Evolutionary conservation across 2,329 filamentous ascomycete species (phyloP), one percentile per base, ranked within the genome.

Genomic region (Myotisia sp.): DNA sequence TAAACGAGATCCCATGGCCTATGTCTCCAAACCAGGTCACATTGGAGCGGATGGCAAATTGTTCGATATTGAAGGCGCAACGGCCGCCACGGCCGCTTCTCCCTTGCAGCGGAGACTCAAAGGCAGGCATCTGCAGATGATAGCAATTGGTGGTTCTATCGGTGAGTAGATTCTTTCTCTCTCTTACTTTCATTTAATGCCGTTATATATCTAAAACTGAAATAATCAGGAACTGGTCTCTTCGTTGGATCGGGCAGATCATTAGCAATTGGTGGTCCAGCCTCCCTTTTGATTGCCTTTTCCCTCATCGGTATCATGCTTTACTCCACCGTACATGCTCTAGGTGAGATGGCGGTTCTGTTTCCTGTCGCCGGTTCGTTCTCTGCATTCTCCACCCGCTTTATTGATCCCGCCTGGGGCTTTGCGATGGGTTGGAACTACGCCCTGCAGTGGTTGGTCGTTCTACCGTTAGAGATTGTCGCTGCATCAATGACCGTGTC

Each of bases 391-490:
- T 67, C 49, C 21, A 37, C 42, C 24, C 42, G 44, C 9, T 49
- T 46, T 26, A 51, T 65, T 5, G 67, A 71, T 42, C 66, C 66
- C 3, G 65, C 64, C 0, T 47, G 65, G 30, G 60, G 61, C 2
- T 64, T 64, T 45, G 63, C 63, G 6, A 50, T 64, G 16, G 63
- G 63, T n/a, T 65, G 60, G 59, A 63, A 63, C 37, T 70, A 64
- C 43, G 56, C 31, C 43, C 33, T 24, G 43, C 78, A 85, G 55
- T 92, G 84, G 84, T 67, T 90, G 2, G 69, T 81, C 24, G 73
- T 85, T 0, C 55, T 92, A 16, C 84, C 84, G 0, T 66, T 92
- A 31, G 74, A 79, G 49, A 75, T 78, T 37, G 69, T 70, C 0
- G 74, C 74, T 6, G 69, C 72, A 12, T 67, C 69, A 29, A 68